Conservation (phyloP, 306 rosid genomes). For the Fagus crenata region DNA sequence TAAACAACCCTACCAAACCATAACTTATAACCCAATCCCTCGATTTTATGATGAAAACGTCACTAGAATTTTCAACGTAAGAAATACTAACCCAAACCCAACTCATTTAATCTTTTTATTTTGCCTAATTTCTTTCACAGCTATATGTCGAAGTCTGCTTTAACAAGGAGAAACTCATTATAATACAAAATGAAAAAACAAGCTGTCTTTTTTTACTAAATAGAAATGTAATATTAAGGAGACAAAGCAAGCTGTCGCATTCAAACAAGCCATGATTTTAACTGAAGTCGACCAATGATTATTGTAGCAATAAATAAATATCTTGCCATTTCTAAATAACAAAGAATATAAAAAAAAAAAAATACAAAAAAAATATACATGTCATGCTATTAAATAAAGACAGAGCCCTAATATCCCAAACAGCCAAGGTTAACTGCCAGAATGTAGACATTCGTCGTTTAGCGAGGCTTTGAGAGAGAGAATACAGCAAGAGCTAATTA, state of each 20-base stretch:
- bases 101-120: not conserved
- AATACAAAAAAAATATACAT: slow-evolving; percentile 34
- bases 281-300: not conserved
- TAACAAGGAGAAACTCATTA: no score
- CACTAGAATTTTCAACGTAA: not conserved
- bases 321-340: slow-evolving; percentile 14
- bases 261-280: not conserved
- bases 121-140: not conserved
- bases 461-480: not conserved
- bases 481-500: slow-evolving; percentile 53
- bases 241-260: not conserved
- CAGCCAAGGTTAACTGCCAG: slow-evolving; percentile 5
- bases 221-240: no score
- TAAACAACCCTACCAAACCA: no score
- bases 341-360: slow-evolving; percentile 12
- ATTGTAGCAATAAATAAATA: not conserved
- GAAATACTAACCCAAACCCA: not conserved
- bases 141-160: no score
- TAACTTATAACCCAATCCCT: no score
- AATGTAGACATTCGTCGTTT: not conserved
- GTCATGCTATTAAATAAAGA: slow-evolving; percentile 38
- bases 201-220: not conserved
- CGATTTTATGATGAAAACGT: no score
- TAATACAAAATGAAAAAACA: not conserved
- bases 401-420: slow-evolving; percentile 34